These are phyloP conservation scores for Fusarium annulatum DNA, from an alignment of 2,329 filamentous ascomycete genomes.

Conservation along the genomic window DNA sequence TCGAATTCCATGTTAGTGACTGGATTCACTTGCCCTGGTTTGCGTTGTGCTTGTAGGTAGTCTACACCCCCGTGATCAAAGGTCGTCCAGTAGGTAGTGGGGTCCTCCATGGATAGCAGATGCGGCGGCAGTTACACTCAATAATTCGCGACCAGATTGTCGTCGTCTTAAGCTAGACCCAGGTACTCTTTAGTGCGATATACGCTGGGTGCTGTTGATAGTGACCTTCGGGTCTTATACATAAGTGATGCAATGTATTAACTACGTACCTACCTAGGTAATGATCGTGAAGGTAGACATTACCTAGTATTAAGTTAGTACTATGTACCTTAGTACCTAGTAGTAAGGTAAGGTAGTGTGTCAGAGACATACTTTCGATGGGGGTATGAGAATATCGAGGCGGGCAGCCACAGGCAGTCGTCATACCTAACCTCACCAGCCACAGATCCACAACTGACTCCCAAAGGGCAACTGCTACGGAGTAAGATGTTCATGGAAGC, in stretches of 20 bases:
- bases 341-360: background rate
- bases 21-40: background rate
- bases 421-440: constrained; percentile 18
- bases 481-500: constrained; percentile 12
- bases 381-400: constrained; percentile 1
- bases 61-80: constrained; percentile 30
- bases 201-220: background rate
- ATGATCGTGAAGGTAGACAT: background rate
- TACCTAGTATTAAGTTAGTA: background rate
- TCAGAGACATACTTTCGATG: background rate
- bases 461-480: constrained; percentile 18
- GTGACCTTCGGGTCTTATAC: background rate
- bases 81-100: constrained; percentile 4
- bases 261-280: no score
- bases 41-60: background rate
- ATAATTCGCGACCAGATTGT: background rate
- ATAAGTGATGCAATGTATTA: background rate
- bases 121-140: background rate
- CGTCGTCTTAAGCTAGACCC: background rate
- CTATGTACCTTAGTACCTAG: no score
- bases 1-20: constrained; percentile 37
- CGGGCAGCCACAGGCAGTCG: constrained; percentile 27
- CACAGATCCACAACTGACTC: constrained; percentile 15
- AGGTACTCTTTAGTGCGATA: background rate
- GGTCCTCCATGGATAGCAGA: background rate